A percentile compares a stretch with the other conserved stretches of the same genome.
Evolutionary conservation across 768 basidiomycete species (phyloP).

Genomic region (Pulveroboletus frians): DNA sequence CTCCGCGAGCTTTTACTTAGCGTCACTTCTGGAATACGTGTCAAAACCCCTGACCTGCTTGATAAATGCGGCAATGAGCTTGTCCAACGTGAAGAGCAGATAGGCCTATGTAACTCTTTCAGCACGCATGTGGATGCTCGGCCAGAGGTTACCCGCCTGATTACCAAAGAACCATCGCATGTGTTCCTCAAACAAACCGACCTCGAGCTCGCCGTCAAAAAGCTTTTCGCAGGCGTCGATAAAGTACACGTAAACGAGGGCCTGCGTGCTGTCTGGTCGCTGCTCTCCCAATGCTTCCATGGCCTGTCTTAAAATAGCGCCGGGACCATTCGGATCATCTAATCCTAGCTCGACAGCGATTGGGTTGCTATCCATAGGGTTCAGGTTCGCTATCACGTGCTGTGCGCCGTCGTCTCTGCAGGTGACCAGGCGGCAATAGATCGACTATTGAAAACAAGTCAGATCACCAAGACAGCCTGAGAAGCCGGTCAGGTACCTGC

Average conservation of each 20-base stretch:
- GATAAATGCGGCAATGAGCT: slow-evolving; percentile 80
- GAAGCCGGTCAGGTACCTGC: slow-evolving; percentile 49
- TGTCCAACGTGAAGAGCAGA: slow-evolving; percentile 90
- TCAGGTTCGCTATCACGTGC: slow-evolving; percentile 63
- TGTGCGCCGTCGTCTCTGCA: slow-evolving; percentile 80
- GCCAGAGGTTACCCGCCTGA: slow-evolving; percentile 45
- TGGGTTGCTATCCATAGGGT: slow-evolving; percentile 66
- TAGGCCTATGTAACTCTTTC: slow-evolving; percentile 63
- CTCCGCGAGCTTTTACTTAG: slow-evolving; percentile 6
- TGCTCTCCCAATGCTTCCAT: slow-evolving; percentile 55
- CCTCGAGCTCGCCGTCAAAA: slow-evolving; percentile 91
- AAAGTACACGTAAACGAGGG: slow-evolving; percentile 83
- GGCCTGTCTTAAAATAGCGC: slow-evolving; percentile 60
- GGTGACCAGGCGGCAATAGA: slow-evolving; percentile 80
- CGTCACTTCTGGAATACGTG: not conserved
- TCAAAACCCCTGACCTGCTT: slow-evolving; percentile 63
- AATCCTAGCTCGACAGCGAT: slow-evolving; percentile 80
- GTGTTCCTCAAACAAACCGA: slow-evolving; percentile 89
- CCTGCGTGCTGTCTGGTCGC: slow-evolving; percentile 42
- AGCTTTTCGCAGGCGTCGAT: slow-evolving; percentile 88
- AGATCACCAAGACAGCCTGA: not conserved
- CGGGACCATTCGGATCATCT: slow-evolving; percentile 75
- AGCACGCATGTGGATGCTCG: not conserved
- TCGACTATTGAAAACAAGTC: slow-evolving; percentile 46
- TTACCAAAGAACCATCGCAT: slow-evolving; percentile 93